Evolutionary conservation across 2,329 filamentous ascomycete species (phyloP), one percentile per base, ranked within the genome.

Genomic region (Claviceps pazoutovae): DNA sequence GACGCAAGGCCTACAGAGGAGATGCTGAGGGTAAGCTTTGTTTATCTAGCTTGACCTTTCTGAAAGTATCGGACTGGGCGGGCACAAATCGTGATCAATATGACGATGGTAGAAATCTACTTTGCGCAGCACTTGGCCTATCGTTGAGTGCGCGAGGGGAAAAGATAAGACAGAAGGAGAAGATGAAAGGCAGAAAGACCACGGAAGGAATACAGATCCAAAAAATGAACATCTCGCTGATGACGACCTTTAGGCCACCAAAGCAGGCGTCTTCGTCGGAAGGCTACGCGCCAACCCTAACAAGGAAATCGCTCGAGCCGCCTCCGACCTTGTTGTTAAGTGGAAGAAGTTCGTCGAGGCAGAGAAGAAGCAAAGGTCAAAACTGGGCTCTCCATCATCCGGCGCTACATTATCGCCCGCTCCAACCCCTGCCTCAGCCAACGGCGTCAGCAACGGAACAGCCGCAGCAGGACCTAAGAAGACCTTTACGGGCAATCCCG

Each of bases 261-360:
- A 85, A 60, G 91, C 95, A 49, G 93, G 93, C 60, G 84, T 95
- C 58, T 82, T 85, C 49, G 86, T 97, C 56, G 91, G 90, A 66
- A 91, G 89, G 66, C 79, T 84, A 49, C 76, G 82, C 51, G 70
- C 85, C 55, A 89, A 94, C 66, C 68, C 82, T 53, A 85, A 94
- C 73, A 89, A 87, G 66, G 82, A 90, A 44, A 84, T 97, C 59
- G 82, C 84, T 46, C 79, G 80, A 49, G 74, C 87, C 44, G 89
- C 93, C 3, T 76, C 79, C 54, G 86, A 90, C 62, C 85, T 97
- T 52, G 89, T 98, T 50, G 78, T 77, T 56, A 94, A 90, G 67
- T 95, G 88, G 88, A 86, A 85, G 72, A 82, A 82, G 61, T 80
- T 84, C 42, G 85, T 95, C 48, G 84, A 87, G 60, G 71, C 72